phyloP scores from a whole-genome alignment of 2,329 filamentous ascomycete species.

The Colletotrichum sp. region DNA sequence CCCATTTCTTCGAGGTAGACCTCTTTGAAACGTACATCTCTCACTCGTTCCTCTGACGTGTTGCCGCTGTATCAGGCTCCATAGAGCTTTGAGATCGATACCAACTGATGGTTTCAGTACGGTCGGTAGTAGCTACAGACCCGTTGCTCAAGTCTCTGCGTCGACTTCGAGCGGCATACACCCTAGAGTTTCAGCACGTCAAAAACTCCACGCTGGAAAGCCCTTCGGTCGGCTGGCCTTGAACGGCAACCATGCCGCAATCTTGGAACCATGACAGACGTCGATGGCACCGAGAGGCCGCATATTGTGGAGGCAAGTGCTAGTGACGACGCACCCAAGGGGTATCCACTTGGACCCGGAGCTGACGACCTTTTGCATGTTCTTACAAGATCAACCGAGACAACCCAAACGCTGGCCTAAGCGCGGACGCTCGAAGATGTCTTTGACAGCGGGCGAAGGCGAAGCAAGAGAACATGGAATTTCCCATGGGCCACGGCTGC shows the following conservation, averaged over 20 bases:
- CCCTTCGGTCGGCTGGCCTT: not conserved
- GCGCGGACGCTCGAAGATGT: not conserved
- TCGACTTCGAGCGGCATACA: not conserved
- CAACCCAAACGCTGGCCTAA: not conserved
- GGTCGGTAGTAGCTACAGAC: not conserved
- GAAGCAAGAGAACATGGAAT: not conserved
- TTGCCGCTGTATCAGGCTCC: not conserved
- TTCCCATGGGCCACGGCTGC: not conserved
- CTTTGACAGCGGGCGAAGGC: not conserved
- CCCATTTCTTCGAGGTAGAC: not conserved
- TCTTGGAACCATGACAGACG: not conserved
- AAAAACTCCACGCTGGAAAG: not conserved
- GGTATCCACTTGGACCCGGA: not conserved
- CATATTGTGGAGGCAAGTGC: not conserved
- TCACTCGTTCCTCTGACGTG: not conserved
- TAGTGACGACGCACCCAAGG: not conserved
- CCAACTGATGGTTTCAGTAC: not conserved
- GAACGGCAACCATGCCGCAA: not conserved
- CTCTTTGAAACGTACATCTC: not conserved
- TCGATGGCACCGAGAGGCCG: not conserved
- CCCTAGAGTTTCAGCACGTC: not conserved
- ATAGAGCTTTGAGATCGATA: not conserved
- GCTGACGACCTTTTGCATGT: not conserved
- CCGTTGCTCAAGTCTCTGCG: not conserved
- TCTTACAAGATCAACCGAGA: not conserved